Evolutionary conservation across 208 protist genomes (phyloP), one percentile per base, ranked within the genome.

Genomic region (Blastocrithidia nonstop): DNA sequence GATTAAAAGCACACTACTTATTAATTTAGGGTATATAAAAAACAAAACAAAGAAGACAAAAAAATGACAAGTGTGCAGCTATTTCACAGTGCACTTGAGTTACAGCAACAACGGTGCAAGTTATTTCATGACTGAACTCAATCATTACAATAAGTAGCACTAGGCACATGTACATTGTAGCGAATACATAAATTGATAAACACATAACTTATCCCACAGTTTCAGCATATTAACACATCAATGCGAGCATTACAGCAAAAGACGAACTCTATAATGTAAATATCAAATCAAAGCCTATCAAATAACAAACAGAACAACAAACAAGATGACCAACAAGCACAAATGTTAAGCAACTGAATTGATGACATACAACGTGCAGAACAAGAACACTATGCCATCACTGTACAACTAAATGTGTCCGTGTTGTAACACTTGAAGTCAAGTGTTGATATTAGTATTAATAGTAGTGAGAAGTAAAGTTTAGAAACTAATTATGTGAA

Each of bases 71-170:
- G 36, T 15, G 23, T 24, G 39, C 28, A 50, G 46, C 29, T 19
- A 28, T 29, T n/a, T 36, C 25, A 3, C 9, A 15, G 48, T 5
- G 64, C 60, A n/a, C 43, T 78, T 11, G 16, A 44, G 40, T 49
- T 72, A 20, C 81, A 87, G 50, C 59, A 67, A 19, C 51, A 70
- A 29, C 81, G 81, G 23, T 87, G 76, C 40, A 40, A 59, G 39
- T 31, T 59, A 9, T 87, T 85, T 57, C 65, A 77, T 15, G 36
- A 51, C 13, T 86, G 75, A 76, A 64, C 63, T 16, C 29, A n/a
- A 11, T 15, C 29, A 11, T n/a, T n/a, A n/a, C n/a, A n/a, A n/a
- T n/a, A n/a, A n/a, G n/a, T 15, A 35, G 29, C 29, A 35, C 29
- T 11, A 35, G 11, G 29, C 29, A 35, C 29, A n/a, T 32, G 71